Base-by-base conservation (phyloP, 768 basidiomycete genomes). In the Termitomyces sp. region DNA sequence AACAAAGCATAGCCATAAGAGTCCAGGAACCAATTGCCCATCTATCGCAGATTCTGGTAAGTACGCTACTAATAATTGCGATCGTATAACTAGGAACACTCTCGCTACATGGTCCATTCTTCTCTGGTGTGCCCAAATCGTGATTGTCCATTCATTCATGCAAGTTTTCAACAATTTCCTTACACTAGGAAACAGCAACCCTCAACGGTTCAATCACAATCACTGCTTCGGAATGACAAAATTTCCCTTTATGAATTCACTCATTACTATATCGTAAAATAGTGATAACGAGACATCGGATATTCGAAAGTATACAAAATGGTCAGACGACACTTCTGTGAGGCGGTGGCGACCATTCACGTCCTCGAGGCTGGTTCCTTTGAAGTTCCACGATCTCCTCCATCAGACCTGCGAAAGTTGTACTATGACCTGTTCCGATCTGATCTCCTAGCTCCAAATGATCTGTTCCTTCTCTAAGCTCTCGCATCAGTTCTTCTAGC, bases 401-500 rank as follows among this genome's bases (percentile, higher is more conserved):
- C 41, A 55, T 43, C 28, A 55, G 21, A 4, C 47, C 47, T 19
- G 11, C 17, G 3, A 55, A 30, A 34, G 47, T 43, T 4, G 17
- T 35, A 21, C 54, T 55, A 42, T 49, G 54, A 6, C 54, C 54
- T 9, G 54, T 55, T 24, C 38, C 54, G 8, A 55, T 45, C 40
- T 41, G 35, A 37, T 55, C 54, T 7, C 54, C 46, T 2, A 37
- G 40, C 1, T 48, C 40, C 7, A 10, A 38, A 35, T 30, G 30
- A 38, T 32, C n/a, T 11, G 54, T 44, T 6, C 41, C 47, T 17
- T 19, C 54, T 55, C 32, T 49, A 11, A 55, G 47, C n/a, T 55
- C 54, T 19, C 32, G 47, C 22, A 55, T 50, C 17, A 55, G 30
- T 17, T 35, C 54, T 48, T 55, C 47, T 10, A 55, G 19, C 34